A percentile compares a stretch with the other conserved stretches of the same genome.
phyloP scores from a whole-genome alignment of 257 asterid genomes.

The Plantago elongata region DNA sequence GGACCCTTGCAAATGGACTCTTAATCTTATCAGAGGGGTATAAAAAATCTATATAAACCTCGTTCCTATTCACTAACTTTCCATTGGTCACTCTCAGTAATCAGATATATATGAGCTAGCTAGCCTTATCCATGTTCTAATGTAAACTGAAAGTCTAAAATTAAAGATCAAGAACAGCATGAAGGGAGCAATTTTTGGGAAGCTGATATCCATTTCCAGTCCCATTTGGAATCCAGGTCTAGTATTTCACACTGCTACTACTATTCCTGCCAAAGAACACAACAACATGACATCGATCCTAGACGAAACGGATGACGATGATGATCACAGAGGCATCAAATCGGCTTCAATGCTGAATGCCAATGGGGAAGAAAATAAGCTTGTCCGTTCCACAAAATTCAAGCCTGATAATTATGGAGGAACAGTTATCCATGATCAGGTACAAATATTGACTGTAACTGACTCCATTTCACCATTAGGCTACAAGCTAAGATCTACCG shows the following conservation, averaged over 20 bases:
- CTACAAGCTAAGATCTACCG: slow-evolving; percentile 14
- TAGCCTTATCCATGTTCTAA: no score
- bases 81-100: no score
- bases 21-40: no score
- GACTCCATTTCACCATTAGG: slow-evolving; percentile 8
- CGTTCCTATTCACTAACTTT: no score
- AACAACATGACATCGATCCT: background rate
- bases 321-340: slow-evolving; percentile 21
- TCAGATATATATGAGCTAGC: no score
- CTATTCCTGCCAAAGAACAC: slow-evolving; percentile 17
- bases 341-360: slow-evolving; percentile 1
- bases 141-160: background rate
- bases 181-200: slow-evolving; percentile 43
- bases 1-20: no score
- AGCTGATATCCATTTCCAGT: slow-evolving; percentile 41
- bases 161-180: slow-evolving; percentile 31
- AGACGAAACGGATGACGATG: background rate
- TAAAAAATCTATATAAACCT: no score
- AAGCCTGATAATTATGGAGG: slow-evolving; percentile 8
- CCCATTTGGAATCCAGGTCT: slow-evolving; percentile 22
- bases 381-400: slow-evolving; percentile 2
- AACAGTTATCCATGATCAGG: slow-evolving; percentile 18
- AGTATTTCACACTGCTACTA: slow-evolving; percentile 23
- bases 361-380: slow-evolving; percentile 9
- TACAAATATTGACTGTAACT: slow-evolving; percentile 5